Conservation (phyloP, 345 rosid genomes). For the Hevea brasiliensis region DNA sequence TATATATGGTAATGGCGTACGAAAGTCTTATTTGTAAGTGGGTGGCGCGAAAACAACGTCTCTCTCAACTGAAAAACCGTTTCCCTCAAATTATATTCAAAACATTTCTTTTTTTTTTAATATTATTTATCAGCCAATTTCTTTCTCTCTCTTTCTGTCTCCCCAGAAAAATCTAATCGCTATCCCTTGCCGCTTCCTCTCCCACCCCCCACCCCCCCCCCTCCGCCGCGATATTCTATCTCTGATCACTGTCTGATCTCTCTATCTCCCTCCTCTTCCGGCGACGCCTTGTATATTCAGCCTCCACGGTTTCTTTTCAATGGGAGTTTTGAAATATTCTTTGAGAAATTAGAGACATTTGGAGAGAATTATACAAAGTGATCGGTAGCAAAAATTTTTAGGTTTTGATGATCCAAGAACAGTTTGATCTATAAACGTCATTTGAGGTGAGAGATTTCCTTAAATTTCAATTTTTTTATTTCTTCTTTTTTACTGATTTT, state of each 20-base stretch:
- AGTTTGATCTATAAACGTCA: background rate
- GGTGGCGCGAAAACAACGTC: constrained; percentile 87
- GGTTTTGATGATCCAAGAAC: background rate
- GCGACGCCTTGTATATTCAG: background rate
- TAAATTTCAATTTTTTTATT: background rate
- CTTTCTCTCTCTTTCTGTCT: background rate
- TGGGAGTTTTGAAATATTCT: background rate
- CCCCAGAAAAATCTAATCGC: background rate
- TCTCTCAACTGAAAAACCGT: constrained; percentile 38
- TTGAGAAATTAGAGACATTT: background rate
- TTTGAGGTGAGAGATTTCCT: constrained; percentile 14
- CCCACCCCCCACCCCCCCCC: background rate
- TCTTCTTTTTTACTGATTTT: too few species aligned
- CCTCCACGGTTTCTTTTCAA: background rate
- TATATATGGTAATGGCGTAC: background rate
- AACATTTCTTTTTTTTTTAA: background rate
- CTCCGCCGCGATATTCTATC: constrained; percentile 5
- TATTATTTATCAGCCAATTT: background rate
- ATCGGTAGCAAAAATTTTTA: background rate
- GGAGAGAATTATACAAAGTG: background rate
- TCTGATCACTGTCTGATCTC: background rate
- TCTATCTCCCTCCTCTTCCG: background rate
- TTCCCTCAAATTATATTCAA: constrained; percentile 14
- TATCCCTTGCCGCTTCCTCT: background rate
- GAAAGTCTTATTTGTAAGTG: background rate